Evolutionary conservation across 2,329 filamentous ascomycete genomes (phyloP).

Genomic region (Orbilia quercus): DNA sequence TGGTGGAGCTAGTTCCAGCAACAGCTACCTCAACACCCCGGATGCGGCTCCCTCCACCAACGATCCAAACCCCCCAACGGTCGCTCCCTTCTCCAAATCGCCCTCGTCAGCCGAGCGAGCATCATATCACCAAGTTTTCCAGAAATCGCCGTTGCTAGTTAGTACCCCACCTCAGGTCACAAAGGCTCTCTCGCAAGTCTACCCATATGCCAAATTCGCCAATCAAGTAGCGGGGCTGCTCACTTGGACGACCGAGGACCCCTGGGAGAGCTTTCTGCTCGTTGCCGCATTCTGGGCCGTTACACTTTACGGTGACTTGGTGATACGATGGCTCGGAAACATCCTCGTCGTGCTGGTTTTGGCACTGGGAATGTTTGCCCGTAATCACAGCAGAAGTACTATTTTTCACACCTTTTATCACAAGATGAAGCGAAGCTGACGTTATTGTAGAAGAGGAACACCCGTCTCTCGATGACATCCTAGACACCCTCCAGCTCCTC

Average conservation of each 20-base stretch:
- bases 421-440: constrained; percentile 50
- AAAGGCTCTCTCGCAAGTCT: constrained; percentile 91
- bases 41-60: constrained; percentile 30
- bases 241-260: constrained; percentile 92
- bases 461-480: constrained; percentile 86
- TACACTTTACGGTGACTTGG: constrained; percentile 83
- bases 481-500: constrained; percentile 89
- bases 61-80: constrained; percentile 73
- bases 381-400: constrained; percentile 37
- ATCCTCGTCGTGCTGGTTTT: constrained; percentile 81
- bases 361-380: constrained; percentile 70
- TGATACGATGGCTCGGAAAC: constrained; percentile 85
- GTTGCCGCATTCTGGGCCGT: constrained; percentile 86
- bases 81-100: constrained; percentile 85
- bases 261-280: constrained; percentile 93
- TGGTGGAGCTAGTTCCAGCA: constrained; percentile 36
- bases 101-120: constrained; percentile 81
- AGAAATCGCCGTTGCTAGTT: constrained; percentile 91
- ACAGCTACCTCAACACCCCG: constrained; percentile 39
- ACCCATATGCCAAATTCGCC: constrained; percentile 89
- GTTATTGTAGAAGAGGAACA: constrained; percentile 56
- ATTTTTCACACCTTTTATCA: constrained; percentile 28
- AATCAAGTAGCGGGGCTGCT: constrained; percentile 86
- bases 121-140: constrained; percentile 87
- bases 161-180: constrained; percentile 96